Base-by-base conservation (phyloP, 78 protist species). In the Speleostelium caveatum region DNA sequence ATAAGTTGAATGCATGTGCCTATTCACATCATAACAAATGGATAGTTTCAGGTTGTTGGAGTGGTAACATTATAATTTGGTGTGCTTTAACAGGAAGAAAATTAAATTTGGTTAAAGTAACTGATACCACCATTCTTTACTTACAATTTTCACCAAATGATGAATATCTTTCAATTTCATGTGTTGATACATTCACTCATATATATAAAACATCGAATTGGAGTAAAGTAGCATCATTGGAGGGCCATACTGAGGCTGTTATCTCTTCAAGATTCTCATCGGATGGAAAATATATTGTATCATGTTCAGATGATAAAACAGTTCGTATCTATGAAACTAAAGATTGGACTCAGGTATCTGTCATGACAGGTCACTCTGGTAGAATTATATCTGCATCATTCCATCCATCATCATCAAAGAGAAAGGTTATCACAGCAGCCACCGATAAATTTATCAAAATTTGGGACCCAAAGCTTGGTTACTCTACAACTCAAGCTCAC, bases 281-380 rank as follows among this genome's bases (percentile, higher is more conserved):
- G 36, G 89, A 80, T 67, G 6, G 35, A 28, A 66, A 80, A 72
- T 68, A 38, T 30, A 16, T 80, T 5, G 89, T 80, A 30, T 80
- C 89, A 30, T 80, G 89, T 56, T 80, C 89, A 30, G 89, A 80
- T 80, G 89, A 80, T 80, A 80, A 80, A 49, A 80, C 89, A 12
- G 36, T 80, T 33, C 21, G 89, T 21, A 56, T 80, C 0, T 80
- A 35, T 39, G 89, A 80, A 14, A 53, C 69, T 4, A 33, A 51
- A 51, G 89, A 80, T n/a, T 80, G 89, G 89, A 67, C 49, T 39
- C 89, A 80, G 21, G 78, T 68, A 5, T 68, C 89, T 8, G 22
- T 80, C 12, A 80, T 80, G 89, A 80, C 89, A 17, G 89, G 89
- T 80, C 89, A 80, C 36, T 80, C 89, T 39, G 89, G 89, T 80